Evolutionary conservation across 495 filamentous ascomycete genomes (phyloP).

Genomic region (Articulospora tetracladia): DNA sequence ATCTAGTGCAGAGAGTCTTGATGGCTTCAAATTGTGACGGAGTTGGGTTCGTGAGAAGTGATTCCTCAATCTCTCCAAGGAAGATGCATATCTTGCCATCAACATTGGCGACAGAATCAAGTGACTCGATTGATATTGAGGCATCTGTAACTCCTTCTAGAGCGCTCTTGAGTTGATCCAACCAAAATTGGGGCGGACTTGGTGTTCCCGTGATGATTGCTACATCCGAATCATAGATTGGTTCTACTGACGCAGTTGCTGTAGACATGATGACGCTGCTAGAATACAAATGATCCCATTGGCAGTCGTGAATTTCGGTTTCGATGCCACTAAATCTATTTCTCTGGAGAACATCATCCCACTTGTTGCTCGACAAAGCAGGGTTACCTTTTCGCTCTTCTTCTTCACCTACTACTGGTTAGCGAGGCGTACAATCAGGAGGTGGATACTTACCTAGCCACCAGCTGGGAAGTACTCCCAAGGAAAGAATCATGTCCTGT

Average conservation of each 20-base stretch:
- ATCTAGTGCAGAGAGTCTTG: constrained; percentile 29
- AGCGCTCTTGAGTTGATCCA: background rate
- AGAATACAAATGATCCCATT: background rate
- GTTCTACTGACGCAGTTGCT: background rate
- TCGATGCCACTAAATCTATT: constrained; percentile 9
- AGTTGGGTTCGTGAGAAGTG: background rate
- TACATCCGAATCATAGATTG: background rate
- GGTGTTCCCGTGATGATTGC: background rate
- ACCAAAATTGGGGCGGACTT: background rate
- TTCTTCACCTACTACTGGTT: constrained; percentile 1
- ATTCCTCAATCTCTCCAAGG: background rate
- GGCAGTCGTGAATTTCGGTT: constrained; percentile 2
- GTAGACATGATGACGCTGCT: constrained; percentile 7
- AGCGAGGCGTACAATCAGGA: background rate
- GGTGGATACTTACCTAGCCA: constrained; percentile 33
- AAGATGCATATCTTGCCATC: constrained; percentile 4
- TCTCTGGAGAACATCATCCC: constrained; percentile 4
- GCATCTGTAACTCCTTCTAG: background rate
- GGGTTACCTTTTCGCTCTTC: constrained; percentile 4
- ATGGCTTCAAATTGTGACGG: constrained; percentile 29
- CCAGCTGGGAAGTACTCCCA: constrained; percentile 47
- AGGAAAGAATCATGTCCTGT: constrained; percentile 32
- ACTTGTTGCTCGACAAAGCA: background rate
- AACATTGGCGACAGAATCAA: background rate
- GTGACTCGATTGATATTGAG: background rate